Evolutionary conservation across 2,329 filamentous ascomycete genomes (phyloP).

Genomic region (Xylaria sp.): DNA sequence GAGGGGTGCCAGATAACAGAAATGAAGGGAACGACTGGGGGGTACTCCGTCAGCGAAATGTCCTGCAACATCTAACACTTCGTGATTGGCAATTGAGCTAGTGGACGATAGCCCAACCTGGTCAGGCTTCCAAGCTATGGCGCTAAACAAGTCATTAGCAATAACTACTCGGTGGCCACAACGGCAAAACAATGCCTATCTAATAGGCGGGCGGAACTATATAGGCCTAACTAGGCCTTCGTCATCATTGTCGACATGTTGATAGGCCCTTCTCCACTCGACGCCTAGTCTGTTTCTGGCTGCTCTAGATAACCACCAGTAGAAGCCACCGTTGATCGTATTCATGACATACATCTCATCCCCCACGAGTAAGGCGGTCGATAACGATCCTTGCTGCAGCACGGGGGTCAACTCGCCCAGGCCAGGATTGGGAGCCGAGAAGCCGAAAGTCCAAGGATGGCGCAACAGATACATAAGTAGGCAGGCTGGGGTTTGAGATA

Average conservation of each 20-base stretch:
- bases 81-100: not conserved
- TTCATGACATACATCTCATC: constrained; percentile 8
- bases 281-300: not conserved
- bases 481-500: constrained; percentile 5
- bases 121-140: not conserved
- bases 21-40: constrained; percentile 16
- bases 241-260: not conserved
- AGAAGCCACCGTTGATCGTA: constrained; percentile 5
- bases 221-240: not conserved
- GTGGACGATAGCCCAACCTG: not conserved
- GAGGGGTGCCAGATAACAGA: constrained; percentile 21
- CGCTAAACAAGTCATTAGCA: not conserved
- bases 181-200: not conserved
- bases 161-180: not conserved
- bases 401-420: constrained; percentile 27
- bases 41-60: constrained; percentile 13
- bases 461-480: not conserved
- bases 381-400: constrained; percentile 30
- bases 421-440: constrained; percentile 13
- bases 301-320: not conserved
- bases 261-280: not conserved
- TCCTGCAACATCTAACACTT: not conserved
- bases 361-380: constrained; percentile 28
- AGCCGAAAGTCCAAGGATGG: constrained; percentile 2
- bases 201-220: not conserved